phyloP scores from a whole-genome alignment of 2,329 filamentous ascomycete genomes.

The Myrmaecium sp. region DNA sequence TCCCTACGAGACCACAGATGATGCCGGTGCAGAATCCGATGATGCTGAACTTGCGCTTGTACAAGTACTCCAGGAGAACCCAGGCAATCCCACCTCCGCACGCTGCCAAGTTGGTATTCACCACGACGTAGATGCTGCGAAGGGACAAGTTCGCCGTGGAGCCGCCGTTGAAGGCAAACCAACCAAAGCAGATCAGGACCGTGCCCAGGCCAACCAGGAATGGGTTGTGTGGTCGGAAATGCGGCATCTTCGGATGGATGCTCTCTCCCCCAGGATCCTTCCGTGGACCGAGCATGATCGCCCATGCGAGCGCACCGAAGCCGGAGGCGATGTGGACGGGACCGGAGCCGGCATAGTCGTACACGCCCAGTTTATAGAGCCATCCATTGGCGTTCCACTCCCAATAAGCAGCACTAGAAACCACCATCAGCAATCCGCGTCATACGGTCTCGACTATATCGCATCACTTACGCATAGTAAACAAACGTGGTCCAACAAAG shows the following conservation, averaged over 20 bases:
- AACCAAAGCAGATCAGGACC: constrained; percentile 32
- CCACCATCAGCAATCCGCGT: background rate
- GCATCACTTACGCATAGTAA: constrained; percentile 14
- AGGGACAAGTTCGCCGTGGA: constrained; percentile 35
- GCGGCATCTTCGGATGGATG: constrained; percentile 29
- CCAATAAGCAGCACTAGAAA: constrained; percentile 50
- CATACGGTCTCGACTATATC: background rate
- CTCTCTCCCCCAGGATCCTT: constrained; percentile 39
- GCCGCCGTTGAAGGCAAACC: constrained; percentile 23
- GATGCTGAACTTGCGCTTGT: constrained; percentile 32
- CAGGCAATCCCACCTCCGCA: constrained; percentile 37
- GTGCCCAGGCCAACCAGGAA: constrained; percentile 59
- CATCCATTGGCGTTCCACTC: constrained; percentile 63
- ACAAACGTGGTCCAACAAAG: constrained; percentile 20
- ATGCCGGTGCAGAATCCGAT: constrained; percentile 37
- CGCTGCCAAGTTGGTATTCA: constrained; percentile 43
- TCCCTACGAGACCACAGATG: constrained; percentile 40
- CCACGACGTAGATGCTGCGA: constrained; percentile 36
- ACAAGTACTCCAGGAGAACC: constrained; percentile 35
- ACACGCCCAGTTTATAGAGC: constrained; percentile 49
- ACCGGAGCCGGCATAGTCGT: constrained; percentile 61
- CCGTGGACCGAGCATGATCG: constrained; percentile 55
- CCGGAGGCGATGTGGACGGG: constrained; percentile 62
- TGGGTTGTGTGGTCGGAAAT: constrained; percentile 57
- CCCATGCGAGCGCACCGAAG: constrained; percentile 55